Percentiles rank a stretch among this genome's conserved stretches.
These are phyloP conservation scores for Fusarium albidum DNA, from an alignment of 2,329 filamentous ascomycete species.

Conservation along the genomic window DNA sequence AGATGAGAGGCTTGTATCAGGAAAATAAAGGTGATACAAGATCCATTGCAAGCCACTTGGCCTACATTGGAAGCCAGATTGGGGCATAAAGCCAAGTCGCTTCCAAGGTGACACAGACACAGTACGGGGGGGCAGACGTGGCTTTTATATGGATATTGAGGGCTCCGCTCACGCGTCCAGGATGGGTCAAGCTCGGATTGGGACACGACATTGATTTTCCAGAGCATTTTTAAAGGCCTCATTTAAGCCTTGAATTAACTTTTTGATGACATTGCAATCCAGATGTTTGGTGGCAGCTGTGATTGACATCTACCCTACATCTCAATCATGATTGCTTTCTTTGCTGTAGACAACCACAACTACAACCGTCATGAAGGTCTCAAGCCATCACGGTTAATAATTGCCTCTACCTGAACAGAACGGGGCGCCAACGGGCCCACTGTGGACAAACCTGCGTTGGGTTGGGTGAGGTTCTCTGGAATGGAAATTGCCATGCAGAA, in stretches of 20 bases:
- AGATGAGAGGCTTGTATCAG: neutral
- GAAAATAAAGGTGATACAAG: neutral
- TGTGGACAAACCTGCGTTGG: constrained; percentile 24
- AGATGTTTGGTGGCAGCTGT: no score
- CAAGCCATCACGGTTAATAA: neutral
- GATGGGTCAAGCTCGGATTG: constrained; percentile 19
- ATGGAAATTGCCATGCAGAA: neutral
- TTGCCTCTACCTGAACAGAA: constrained; percentile 12
- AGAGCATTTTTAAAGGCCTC: no score
- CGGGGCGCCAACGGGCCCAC: constrained; percentile 14
- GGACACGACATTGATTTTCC: constrained; percentile 13
- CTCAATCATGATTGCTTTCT: no score
- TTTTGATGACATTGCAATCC: no score
- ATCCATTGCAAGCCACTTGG: neutral
- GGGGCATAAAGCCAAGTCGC: neutral
- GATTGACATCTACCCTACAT: no score
- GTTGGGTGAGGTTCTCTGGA: constrained; percentile 4
- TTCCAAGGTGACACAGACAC: constrained; percentile 10
- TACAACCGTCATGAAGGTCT: constrained; percentile 18
- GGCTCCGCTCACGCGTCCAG: constrained; percentile 20
- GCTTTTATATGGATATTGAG: constrained; percentile 30
- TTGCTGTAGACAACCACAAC: neutral
- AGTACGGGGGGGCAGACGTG: constrained; percentile 18
- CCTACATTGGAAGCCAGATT: neutral
- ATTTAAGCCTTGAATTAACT: no score